Conservation (phyloP, 768 basidiomycete genomes). For the Tricholoma furcatifolium region DNA sequence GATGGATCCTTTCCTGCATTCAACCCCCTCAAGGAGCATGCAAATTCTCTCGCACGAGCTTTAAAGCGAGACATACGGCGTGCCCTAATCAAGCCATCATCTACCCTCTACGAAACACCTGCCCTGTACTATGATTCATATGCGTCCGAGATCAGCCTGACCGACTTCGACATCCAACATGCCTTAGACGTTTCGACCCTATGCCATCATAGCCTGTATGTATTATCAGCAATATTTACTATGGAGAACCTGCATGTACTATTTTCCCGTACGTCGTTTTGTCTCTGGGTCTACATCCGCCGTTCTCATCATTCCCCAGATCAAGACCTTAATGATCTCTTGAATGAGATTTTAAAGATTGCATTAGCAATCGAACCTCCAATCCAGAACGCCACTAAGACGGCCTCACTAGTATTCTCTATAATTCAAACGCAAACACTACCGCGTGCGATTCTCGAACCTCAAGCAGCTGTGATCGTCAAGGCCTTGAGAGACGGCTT, state of each 20-base stretch:
- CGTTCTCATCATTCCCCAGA: constrained; percentile 28
- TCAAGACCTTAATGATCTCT: constrained; percentile 39
- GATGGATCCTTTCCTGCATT: constrained; percentile 22
- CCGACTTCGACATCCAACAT: constrained; percentile 38
- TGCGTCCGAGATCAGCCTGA: constrained; percentile 13
- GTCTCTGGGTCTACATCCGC: neutral
- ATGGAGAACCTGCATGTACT: constrained; percentile 41
- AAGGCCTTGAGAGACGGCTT: constrained; percentile 36
- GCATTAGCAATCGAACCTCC: constrained; percentile 33
- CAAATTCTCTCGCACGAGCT: constrained; percentile 34
- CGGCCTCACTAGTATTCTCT: constrained; percentile 44
- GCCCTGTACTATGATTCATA: constrained; percentile 18
- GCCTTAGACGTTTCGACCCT: constrained; percentile 42
- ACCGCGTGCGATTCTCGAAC: constrained; percentile 36
- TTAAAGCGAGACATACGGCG: constrained; percentile 53
- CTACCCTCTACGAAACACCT: constrained; percentile 10
- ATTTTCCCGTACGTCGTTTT: constrained; percentile 46
- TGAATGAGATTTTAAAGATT: constrained; percentile 45
- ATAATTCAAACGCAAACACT: constrained; percentile 33
- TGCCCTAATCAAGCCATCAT: constrained; percentile 34
- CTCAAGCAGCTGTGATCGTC: constrained; percentile 29
- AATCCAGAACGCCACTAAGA: constrained; percentile 40
- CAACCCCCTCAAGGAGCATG: constrained; percentile 29
- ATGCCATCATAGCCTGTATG: constrained; percentile 53
- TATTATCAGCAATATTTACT: constrained; percentile 50